Conservation (phyloP, 495 filamentous ascomycete species). For the Podospora fimiseda region DNA sequence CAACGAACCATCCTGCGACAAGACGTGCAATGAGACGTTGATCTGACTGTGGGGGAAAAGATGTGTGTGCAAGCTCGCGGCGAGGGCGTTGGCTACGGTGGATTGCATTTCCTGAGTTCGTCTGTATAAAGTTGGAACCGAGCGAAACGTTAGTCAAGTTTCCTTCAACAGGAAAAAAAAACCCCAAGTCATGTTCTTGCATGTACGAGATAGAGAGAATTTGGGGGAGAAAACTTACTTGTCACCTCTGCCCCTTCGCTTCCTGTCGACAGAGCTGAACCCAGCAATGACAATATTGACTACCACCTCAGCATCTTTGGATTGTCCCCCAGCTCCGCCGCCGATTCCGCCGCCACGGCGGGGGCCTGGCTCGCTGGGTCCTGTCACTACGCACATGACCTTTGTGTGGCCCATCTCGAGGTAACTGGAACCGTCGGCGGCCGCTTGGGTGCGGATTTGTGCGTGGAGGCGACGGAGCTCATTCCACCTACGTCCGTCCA, state of each 20-base stretch:
- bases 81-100: constrained; percentile 67
- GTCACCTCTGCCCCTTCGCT: constrained; percentile 63
- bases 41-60: constrained; percentile 88
- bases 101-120: constrained; percentile 73
- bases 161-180: no score
- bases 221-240: constrained; percentile 49
- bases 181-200: no score
- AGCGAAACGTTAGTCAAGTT: no score
- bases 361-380: constrained; percentile 64
- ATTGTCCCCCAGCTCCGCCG: constrained; percentile 28
- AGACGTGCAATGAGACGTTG: constrained; percentile 70
- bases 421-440: constrained; percentile 84
- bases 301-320: constrained; percentile 55
- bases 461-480: constrained; percentile 85
- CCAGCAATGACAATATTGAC: constrained; percentile 82
- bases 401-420: constrained; percentile 95
- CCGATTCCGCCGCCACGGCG: constrained; percentile 15
- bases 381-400: constrained; percentile 84
- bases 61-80: constrained; percentile 68
- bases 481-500: constrained; percentile 96
- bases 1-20: constrained; percentile 86
- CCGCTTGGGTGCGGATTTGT: constrained; percentile 83
- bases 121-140: constrained; percentile 46
- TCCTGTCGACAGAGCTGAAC: constrained; percentile 82
- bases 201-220: no score